Percentiles rank a stretch among this genome's conserved stretches.
Conservation (phyloP, 1,139 yeast genomes). For the Candida anutae region DNA sequence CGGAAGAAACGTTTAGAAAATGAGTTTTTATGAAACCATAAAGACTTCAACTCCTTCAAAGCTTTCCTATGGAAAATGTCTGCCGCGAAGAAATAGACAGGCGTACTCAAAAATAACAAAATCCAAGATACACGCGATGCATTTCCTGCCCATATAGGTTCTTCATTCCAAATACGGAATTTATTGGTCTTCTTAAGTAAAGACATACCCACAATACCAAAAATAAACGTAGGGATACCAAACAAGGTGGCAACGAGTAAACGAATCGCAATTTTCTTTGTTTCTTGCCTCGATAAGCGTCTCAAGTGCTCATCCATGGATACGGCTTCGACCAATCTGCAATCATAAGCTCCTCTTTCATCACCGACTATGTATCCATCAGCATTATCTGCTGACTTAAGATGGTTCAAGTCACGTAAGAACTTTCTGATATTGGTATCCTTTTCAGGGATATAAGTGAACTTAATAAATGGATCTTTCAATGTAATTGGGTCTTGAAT, state of each 20-base stretch:
- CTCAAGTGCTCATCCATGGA: constrained; percentile 60
- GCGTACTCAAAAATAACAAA: constrained; percentile 56
- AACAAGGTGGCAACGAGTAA: constrained; percentile 41
- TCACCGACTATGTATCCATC: constrained; percentile 16
- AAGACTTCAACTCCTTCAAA: constrained; percentile 43
- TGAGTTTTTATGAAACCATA: constrained; percentile 52
- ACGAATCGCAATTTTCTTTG: constrained; percentile 37
- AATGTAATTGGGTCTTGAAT: constrained; percentile 50
- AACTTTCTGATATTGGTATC: constrained; percentile 50
- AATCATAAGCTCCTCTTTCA: constrained; percentile 30
- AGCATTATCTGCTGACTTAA: constrained; percentile 22
- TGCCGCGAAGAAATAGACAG: constrained; percentile 69
- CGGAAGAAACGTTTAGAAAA: constrained; percentile 51
- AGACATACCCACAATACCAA: constrained; percentile 66
- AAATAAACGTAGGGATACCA: constrained; percentile 62
- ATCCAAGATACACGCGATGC: constrained; percentile 62
- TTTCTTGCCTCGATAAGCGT: constrained; percentile 42
- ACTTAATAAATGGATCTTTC: constrained; percentile 47
- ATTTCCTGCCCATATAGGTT: constrained; percentile 58
- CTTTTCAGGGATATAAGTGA: constrained; percentile 56
- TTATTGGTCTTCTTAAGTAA: constrained; percentile 37
- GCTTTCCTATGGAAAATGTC: constrained; percentile 68
- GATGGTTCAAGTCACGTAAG: constrained; percentile 38
- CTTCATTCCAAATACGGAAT: constrained; percentile 48
- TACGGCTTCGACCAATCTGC: constrained; percentile 49